phyloP scores from a whole-genome alignment of 768 basidiomycete species.

The Coprinopsis sp. region DNA sequence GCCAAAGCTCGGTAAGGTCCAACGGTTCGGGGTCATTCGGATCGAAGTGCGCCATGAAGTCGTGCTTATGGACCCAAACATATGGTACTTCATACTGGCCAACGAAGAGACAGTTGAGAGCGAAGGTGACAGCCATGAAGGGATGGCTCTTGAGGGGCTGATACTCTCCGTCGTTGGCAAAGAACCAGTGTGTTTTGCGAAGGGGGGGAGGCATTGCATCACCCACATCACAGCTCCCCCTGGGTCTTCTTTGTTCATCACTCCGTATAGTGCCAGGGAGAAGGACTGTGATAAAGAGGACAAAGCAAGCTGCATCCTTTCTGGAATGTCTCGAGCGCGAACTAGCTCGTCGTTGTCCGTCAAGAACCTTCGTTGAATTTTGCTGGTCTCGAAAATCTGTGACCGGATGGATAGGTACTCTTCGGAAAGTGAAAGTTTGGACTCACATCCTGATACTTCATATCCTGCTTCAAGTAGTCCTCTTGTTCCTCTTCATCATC shows the following conservation, averaged over 20 bases:
- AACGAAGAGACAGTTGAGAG: slow-evolving; percentile 78
- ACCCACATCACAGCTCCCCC: slow-evolving; percentile 87
- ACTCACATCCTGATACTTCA: slow-evolving; percentile 80
- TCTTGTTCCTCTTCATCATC: slow-evolving; percentile 60
- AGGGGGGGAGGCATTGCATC: slow-evolving; percentile 69
- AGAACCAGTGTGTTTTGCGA: slow-evolving; percentile 68
- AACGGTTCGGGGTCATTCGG: slow-evolving; percentile 70
- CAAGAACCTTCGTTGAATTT: slow-evolving; percentile 83
- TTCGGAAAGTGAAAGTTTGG: slow-evolving; percentile 10
- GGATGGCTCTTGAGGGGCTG: slow-evolving; percentile 60
- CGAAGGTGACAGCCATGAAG: slow-evolving; percentile 73
- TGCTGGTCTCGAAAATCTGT: slow-evolving; percentile 96
- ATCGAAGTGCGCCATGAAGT: slow-evolving; percentile 84
- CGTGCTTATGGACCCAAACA: slow-evolving; percentile 89
- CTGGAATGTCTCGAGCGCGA: slow-evolving; percentile 84
- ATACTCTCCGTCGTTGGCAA: slow-evolving; percentile 58
- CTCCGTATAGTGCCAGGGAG: slow-evolving; percentile 53
- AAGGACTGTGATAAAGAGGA: slow-evolving; percentile 74
- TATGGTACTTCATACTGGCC: slow-evolving; percentile 93
- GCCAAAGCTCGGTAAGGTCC: slow-evolving; percentile 80
- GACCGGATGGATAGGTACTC: slow-evolving; percentile 9
- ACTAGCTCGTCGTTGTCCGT: slow-evolving; percentile 95
- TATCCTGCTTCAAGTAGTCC: slow-evolving; percentile 57
- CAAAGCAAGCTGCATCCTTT: slow-evolving; percentile 89
- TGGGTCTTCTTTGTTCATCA: slow-evolving; percentile 68